Percentiles rank a stretch among this genome's conserved stretches.
These are phyloP conservation scores for Solanum pinnatisectum DNA, from an alignment of 257 asterid genomes.

Conservation along the genomic window DNA sequence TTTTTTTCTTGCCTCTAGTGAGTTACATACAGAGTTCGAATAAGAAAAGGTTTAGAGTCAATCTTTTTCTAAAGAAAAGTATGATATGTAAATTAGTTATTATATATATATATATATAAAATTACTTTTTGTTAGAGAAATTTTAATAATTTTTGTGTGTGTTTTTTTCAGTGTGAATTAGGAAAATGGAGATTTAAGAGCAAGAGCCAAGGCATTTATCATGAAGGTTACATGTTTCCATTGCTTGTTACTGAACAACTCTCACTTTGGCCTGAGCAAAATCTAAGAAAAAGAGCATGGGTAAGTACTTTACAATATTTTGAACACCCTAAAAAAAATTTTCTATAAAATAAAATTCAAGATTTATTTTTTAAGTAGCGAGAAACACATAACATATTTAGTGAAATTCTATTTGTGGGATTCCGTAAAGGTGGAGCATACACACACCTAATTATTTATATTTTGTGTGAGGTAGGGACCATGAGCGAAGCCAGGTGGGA, in stretches of 20 bases:
- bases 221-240: slow-evolving; percentile 69
- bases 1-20: not conserved
- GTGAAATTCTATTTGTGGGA: not conserved
- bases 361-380: not conserved
- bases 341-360: too few species aligned
- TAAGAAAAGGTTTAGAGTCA: not conserved
- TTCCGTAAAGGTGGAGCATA: accelerated
- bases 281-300: slow-evolving; percentile 47
- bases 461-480: not conserved
- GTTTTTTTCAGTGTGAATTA: slow-evolving; percentile 37
- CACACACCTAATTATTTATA: not conserved
- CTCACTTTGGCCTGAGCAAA: slow-evolving; percentile 64
- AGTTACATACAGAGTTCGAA: accelerated
- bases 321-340: too few species aligned
- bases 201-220: slow-evolving; percentile 48
- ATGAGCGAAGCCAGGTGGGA: too few species aligned
- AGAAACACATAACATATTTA: not conserved
- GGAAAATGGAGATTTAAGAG: slow-evolving; percentile 76
- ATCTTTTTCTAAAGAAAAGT: too few species aligned
- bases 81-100: not conserved
- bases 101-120: not conserved
- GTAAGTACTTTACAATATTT: slow-evolving; percentile 9
- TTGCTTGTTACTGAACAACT: slow-evolving; percentile 59
- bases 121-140: not conserved
- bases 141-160: not conserved